Percentiles rank a stretch among this genome's conserved stretches.
These are phyloP conservation scores for Anisodus acutangulus DNA, from an alignment of 257 asterid genomes.

Conservation along the genomic window DNA sequence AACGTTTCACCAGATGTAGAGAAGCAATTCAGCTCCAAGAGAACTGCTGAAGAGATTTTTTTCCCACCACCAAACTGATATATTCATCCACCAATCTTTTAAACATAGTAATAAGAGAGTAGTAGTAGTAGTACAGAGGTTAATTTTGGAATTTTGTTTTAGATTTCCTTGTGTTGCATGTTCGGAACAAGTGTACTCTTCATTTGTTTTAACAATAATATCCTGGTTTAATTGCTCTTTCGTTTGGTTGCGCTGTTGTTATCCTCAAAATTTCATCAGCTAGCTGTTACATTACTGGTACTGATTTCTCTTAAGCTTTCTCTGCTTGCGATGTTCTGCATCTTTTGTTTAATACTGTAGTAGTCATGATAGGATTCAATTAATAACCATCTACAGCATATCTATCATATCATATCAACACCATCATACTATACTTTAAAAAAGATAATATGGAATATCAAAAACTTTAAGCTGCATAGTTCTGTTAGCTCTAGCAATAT, in stretches of 20 bases:
- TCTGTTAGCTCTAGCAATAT: constrained; percentile 18
- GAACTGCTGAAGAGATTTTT: constrained; percentile 75
- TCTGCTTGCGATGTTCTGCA: no score
- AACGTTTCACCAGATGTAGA: constrained; percentile 59
- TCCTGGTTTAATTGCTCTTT: not conserved
- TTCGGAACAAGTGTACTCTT: not conserved
- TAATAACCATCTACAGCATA: no score
- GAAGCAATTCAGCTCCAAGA: constrained; percentile 65
- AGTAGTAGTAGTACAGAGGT: not conserved
- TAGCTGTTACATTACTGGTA: not conserved
- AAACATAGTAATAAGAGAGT: not conserved
- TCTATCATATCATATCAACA: no score
- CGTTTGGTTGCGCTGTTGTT: not conserved
- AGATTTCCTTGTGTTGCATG: not conserved
- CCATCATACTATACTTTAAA: no score
- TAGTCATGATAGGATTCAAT: no score
- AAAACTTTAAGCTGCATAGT: not conserved
- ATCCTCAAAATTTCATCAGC: not conserved
- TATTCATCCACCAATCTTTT: not conserved
- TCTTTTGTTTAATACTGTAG: no score
- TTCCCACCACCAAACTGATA: constrained; percentile 71
- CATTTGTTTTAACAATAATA: not conserved
- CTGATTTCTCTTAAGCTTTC: not conserved
- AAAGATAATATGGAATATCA: not conserved
- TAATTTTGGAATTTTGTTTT: not conserved